Evolutionary conservation across 2,329 filamentous ascomycete genomes (phyloP).

Genomic region (Fusarium abutilonis): DNA sequence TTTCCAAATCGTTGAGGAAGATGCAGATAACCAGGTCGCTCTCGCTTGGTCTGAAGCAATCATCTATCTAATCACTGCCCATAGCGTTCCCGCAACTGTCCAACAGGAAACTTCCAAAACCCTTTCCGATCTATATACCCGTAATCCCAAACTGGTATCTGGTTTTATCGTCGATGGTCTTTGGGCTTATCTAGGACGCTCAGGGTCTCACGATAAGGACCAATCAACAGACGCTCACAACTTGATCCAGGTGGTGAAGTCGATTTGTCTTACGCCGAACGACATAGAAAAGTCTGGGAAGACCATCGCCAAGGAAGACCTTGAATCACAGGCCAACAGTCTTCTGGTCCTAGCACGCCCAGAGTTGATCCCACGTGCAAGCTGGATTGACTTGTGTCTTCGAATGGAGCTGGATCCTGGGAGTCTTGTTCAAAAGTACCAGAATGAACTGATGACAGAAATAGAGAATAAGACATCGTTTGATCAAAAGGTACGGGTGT

Average conservation of each 20-base stretch:
- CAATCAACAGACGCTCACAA: constrained; percentile 72
- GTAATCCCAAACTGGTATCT: constrained; percentile 67
- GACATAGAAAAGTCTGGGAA: constrained; percentile 57
- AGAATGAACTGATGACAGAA: constrained; percentile 73
- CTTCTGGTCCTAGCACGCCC: constrained; percentile 81
- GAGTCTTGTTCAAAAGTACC: constrained; percentile 71
- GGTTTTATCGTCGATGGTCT: constrained; percentile 74
- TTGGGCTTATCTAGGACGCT: constrained; percentile 79
- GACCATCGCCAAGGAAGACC: constrained; percentile 56
- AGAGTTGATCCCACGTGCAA: constrained; percentile 78
- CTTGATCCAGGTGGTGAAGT: constrained; percentile 68
- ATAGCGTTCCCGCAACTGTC: constrained; percentile 67
- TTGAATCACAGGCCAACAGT: constrained; percentile 78
- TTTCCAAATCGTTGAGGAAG: constrained; percentile 63
- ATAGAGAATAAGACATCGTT: constrained; percentile 64
- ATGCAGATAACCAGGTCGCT: constrained; percentile 60
- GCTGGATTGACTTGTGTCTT: constrained; percentile 91
- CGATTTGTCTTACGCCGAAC: constrained; percentile 70
- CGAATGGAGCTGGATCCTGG: constrained; percentile 85
- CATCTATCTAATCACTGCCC: constrained; percentile 78
- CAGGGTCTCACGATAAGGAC: constrained; percentile 80
- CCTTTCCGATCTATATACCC: constrained; percentile 72
- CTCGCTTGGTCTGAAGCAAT: constrained; percentile 85
- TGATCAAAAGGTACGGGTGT: constrained; percentile 62
- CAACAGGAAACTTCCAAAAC: constrained; percentile 70